Evolutionary conservation across 768 basidiomycete species (phyloP).

Genomic region (Ramaria sp.): DNA sequence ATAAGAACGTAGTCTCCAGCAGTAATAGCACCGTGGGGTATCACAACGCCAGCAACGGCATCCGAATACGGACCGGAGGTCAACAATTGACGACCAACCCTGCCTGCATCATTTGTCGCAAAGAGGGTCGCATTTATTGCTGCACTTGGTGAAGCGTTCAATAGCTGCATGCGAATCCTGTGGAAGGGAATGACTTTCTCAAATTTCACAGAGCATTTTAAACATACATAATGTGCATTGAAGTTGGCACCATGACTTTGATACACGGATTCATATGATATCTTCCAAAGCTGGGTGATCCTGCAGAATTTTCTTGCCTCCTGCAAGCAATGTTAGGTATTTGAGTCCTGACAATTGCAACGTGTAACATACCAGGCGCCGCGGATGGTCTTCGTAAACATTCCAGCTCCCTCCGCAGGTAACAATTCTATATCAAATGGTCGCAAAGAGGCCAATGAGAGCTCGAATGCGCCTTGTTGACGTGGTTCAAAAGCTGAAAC

Average conservation of each 20-base stretch:
- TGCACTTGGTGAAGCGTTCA: constrained; percentile 29
- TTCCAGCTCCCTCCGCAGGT: constrained; percentile 82
- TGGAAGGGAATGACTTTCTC: not conserved
- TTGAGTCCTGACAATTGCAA: not conserved
- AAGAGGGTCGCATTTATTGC: constrained; percentile 56
- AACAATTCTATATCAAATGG: constrained; percentile 55
- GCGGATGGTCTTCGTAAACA: constrained; percentile 61
- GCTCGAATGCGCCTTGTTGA: constrained; percentile 51
- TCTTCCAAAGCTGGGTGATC: constrained; percentile 53
- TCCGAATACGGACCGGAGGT: constrained; percentile 82
- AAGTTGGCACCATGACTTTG: constrained; percentile 41
- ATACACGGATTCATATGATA: constrained; percentile 63
- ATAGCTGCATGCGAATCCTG: constrained; percentile 63
- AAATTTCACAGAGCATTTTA: not conserved
- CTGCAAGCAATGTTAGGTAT: constrained; percentile 24
- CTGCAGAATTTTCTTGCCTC: constrained; percentile 47
- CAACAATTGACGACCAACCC: constrained; percentile 32
- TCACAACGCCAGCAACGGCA: constrained; percentile 58
- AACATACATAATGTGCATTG: constrained; percentile 48
- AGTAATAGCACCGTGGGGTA: constrained; percentile 36
- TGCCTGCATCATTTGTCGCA: constrained; percentile 22
- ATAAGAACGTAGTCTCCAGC: constrained; percentile 62
- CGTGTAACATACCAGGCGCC: constrained; percentile 58
- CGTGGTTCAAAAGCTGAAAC: constrained; percentile 75
- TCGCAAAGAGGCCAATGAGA: constrained; percentile 51